A percentile compares a stretch with the other conserved stretches of the same genome.
Conservation (phyloP, 2,329 filamentous ascomycete genomes). For the Didymella keratinophila region DNA sequence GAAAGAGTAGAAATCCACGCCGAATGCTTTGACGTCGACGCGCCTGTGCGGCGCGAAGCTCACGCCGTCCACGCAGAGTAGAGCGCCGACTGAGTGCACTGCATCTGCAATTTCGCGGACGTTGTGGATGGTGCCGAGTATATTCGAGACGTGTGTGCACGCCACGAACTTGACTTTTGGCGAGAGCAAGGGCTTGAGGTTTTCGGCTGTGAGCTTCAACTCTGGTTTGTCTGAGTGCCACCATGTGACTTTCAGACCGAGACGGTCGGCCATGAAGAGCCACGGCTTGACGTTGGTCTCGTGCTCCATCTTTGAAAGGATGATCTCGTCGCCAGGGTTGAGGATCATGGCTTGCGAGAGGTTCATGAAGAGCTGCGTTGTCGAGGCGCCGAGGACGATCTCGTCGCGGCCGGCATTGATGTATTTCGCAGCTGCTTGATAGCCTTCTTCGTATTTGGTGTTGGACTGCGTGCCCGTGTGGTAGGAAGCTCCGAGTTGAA, state of each 20-base stretch:
- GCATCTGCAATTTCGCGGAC: slow-evolving; percentile 63
- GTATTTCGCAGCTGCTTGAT: slow-evolving; percentile 71
- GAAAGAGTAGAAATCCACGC: slow-evolving; percentile 79
- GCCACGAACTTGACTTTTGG: slow-evolving; percentile 72
- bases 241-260: slow-evolving; percentile 72
- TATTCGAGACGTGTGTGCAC: slow-evolving; percentile 77
- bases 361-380: slow-evolving; percentile 79
- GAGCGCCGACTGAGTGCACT: slow-evolving; percentile 62
- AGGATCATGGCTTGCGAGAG: slow-evolving; percentile 54
- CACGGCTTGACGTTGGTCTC: slow-evolving; percentile 80
- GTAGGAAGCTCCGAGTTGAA: slow-evolving; percentile 79
- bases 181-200: slow-evolving; percentile 67
- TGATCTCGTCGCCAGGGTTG: slow-evolving; percentile 65
- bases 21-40: slow-evolving; percentile 72
- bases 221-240: slow-evolving; percentile 64
- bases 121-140: slow-evolving; percentile 75
- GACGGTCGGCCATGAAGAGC: slow-evolving; percentile 70
- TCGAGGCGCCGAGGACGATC: slow-evolving; percentile 76
- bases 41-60: slow-evolving; percentile 76
- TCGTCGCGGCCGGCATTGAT: slow-evolving; percentile 73
- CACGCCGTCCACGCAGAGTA: slow-evolving; percentile 78
- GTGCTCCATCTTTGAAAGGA: slow-evolving; percentile 77
- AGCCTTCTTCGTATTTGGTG: slow-evolving; percentile 65
- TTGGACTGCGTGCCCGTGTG: slow-evolving; percentile 67
- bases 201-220: slow-evolving; percentile 65